A percentile compares a stretch with the other conserved stretches of the same genome.
These are phyloP conservation scores for Datisca glomerata DNA, from an alignment of 306 rosid species.

Conservation along the genomic window DNA sequence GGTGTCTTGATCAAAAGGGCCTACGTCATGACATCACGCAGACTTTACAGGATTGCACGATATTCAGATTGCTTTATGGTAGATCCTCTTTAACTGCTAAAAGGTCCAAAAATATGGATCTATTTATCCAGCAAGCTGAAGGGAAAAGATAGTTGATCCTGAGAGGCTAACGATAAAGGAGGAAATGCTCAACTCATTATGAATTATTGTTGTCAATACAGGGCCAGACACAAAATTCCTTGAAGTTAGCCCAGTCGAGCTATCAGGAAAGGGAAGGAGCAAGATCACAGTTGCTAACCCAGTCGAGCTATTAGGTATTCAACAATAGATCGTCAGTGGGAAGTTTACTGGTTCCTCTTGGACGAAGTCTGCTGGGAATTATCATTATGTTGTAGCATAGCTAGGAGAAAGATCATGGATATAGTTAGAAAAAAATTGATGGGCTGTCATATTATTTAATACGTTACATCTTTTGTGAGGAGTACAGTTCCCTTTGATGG, in stretches of 20 bases:
- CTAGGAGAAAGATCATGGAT: constrained; percentile 60
- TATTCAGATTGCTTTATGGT: constrained; percentile 60
- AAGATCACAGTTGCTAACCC: too few species aligned
- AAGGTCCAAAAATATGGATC: constrained; percentile 54
- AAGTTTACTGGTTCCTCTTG: constrained; percentile 72
- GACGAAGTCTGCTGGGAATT: constrained; percentile 54
- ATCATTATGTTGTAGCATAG: constrained; percentile 37
- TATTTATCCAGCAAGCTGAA: constrained; percentile 49
- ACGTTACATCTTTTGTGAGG: too few species aligned
- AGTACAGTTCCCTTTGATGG: too few species aligned
- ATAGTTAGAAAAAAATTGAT: constrained; percentile 65
- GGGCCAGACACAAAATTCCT: constrained; percentile 80
- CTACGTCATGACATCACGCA: constrained; percentile 72
- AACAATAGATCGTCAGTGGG: constrained; percentile 69
- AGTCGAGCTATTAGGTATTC: constrained; percentile 70
- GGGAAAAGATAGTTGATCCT: constrained; percentile 64
- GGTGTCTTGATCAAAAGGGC: constrained; percentile 63
- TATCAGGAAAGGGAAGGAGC: constrained; percentile 67
- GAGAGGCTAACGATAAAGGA: constrained; percentile 52
- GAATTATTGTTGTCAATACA: constrained; percentile 54
- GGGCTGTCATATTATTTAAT: constrained; percentile 86
- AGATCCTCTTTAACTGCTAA: constrained; percentile 43
- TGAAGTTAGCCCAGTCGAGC: constrained; percentile 78
- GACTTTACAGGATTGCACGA: constrained; percentile 71
- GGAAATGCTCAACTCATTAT: constrained; percentile 59